Percentiles rank a stretch among this genome's conserved stretches.
phyloP scores from a whole-genome alignment of 2,329 filamentous ascomycete genomes.

The Neofusicoccum ribis region DNA sequence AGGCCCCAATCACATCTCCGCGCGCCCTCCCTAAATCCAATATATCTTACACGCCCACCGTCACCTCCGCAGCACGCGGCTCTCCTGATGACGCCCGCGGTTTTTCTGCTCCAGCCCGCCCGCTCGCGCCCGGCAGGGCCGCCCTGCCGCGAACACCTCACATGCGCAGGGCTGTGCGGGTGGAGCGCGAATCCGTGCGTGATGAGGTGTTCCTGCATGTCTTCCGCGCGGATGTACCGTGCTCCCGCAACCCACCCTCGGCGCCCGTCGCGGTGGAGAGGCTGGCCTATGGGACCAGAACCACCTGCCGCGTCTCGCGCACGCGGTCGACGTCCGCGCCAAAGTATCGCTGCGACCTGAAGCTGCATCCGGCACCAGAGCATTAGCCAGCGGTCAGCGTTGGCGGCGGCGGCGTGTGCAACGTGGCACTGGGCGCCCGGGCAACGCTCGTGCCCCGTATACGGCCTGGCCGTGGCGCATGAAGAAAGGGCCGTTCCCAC shows the following conservation, averaged over 20 bases:
- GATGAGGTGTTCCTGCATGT: slow-evolving; percentile 15
- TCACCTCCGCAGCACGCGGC: slow-evolving; percentile 1
- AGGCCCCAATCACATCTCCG: not conserved
- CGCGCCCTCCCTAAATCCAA: slow-evolving; percentile 5
- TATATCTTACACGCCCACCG: slow-evolving; percentile 11
- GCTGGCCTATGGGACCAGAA: slow-evolving; percentile 5
- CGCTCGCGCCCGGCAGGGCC: not conserved
- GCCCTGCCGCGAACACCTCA: not conserved
- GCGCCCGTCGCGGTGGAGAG: not conserved
- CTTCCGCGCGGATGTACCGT: slow-evolving; percentile 2
- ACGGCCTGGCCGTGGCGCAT: slow-evolving; percentile 13
- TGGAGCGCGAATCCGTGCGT: slow-evolving; percentile 6
- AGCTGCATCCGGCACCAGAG: slow-evolving; percentile 2
- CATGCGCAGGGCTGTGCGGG: slow-evolving; percentile 7
- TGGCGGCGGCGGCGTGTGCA: not conserved
- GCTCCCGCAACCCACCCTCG: not conserved
- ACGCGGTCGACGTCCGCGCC: slow-evolving; percentile 17
- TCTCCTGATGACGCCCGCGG: slow-evolving; percentile 3
- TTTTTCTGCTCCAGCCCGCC: not conserved
- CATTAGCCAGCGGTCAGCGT: not conserved
- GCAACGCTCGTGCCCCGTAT: slow-evolving; percentile 17
- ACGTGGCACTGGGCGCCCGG: slow-evolving; percentile 19
- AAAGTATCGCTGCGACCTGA: slow-evolving; percentile 20
- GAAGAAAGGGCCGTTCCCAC: not conserved
- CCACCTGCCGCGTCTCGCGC: slow-evolving; percentile 17